These are phyloP conservation scores for Nemania bipapillata DNA, from an alignment of 2,329 filamentous ascomycete species.

Conservation along the genomic window DNA sequence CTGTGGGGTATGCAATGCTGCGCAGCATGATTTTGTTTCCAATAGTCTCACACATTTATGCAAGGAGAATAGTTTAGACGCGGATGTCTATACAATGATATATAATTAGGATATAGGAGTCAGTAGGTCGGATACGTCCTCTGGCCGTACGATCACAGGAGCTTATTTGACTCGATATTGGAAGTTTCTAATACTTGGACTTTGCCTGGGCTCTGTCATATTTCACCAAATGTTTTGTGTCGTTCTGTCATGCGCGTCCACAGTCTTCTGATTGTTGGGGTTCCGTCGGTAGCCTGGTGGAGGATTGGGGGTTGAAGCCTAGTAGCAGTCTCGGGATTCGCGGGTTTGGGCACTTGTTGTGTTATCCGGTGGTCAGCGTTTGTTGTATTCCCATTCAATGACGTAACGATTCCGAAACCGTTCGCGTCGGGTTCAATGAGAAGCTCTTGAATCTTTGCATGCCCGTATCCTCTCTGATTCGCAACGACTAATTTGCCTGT, in stretches of 20 bases:
- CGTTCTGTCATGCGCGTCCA: constrained; percentile 4
- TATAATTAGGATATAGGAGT: too few species aligned
- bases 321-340: not conserved
- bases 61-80: too few species aligned
- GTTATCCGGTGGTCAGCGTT: not conserved
- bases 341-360: constrained; percentile 10
- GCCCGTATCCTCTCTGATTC: constrained; percentile 22
- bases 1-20: too few species aligned
- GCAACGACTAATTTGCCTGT: constrained; percentile 25
- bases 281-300: constrained; percentile 1
- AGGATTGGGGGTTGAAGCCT: constrained; percentile 2
- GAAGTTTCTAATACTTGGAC: too few species aligned
- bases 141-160: too few species aligned
- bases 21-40: too few species aligned
- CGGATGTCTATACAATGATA: too few species aligned
- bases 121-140: too few species aligned
- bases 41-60: too few species aligned
- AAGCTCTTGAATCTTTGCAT: constrained; percentile 18
- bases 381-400: constrained; percentile 3
- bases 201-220: not conserved
- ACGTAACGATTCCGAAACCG: constrained; percentile 17
- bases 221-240: constrained; percentile 6
- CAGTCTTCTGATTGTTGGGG: constrained; percentile 1
- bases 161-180: too few species aligned
- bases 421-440: constrained; percentile 17